Evolutionary conservation across 2,329 filamentous ascomycete genomes (phyloP).

Genomic region (Colletotrichum agaves): DNA sequence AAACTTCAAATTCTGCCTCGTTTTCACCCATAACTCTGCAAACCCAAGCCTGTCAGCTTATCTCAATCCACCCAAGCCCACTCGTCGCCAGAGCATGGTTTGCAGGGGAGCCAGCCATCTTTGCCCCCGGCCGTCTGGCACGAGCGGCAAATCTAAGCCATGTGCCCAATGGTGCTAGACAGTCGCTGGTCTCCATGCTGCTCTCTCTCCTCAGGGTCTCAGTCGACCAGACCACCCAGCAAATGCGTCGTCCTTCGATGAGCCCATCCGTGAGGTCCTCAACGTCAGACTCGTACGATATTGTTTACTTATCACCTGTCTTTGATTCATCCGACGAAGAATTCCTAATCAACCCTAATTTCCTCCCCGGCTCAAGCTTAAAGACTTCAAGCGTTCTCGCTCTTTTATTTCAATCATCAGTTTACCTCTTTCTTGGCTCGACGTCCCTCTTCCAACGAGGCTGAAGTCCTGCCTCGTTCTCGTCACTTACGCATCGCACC

Average conservation of each 20-base stretch:
- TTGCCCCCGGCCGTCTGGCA: slow-evolving; percentile 12
- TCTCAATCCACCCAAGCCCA: slow-evolving; percentile 18
- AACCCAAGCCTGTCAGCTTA: slow-evolving; percentile 18
- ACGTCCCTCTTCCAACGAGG: slow-evolving; percentile 29
- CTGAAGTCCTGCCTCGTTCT: slow-evolving; percentile 31
- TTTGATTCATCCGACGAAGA: slow-evolving; percentile 22
- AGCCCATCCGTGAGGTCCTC: slow-evolving; percentile 30
- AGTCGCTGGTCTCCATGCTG: slow-evolving; percentile 8
- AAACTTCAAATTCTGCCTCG: slow-evolving; percentile 4
- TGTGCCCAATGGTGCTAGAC: background rate
- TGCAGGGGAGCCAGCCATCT: slow-evolving; percentile 1
- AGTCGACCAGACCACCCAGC: slow-evolving; percentile 29
- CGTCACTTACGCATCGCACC: slow-evolving; percentile 2
- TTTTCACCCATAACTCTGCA: background rate
- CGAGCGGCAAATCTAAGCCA: slow-evolving; percentile 20
- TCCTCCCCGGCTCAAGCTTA: slow-evolving; percentile 30
- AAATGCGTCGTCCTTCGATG: slow-evolving; percentile 29
- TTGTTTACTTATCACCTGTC: slow-evolving; percentile 39
- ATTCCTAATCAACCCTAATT: slow-evolving; percentile 32
- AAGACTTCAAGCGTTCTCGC: slow-evolving; percentile 31
- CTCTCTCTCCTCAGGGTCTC: slow-evolving; percentile 23
- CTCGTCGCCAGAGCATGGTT: slow-evolving; percentile 30
- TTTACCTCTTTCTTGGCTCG: slow-evolving; percentile 26
- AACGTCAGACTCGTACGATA: slow-evolving; percentile 37
- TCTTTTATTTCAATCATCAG: slow-evolving; percentile 22